Evolutionary conservation across 805 yeast genomes (phyloP).

Genomic region (Kodamaea jinghongensis): DNA sequence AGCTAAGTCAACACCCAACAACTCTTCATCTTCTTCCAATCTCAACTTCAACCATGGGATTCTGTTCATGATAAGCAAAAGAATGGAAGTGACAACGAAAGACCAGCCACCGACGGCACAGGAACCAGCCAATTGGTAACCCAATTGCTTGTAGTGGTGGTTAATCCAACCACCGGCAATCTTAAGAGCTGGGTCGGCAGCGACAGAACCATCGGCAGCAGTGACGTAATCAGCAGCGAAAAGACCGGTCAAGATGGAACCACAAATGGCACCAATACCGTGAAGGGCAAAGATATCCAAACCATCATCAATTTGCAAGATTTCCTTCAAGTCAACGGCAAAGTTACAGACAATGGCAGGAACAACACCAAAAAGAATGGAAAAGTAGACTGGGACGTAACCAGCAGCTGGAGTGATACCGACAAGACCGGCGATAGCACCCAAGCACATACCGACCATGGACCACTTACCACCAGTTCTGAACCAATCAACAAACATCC

Average conservation of each 20-base stretch:
- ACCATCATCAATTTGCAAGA: slow-evolving; percentile 85
- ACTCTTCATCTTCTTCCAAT: slow-evolving; percentile 83
- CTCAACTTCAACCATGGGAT: slow-evolving; percentile 82
- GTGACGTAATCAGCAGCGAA: slow-evolving; percentile 91
- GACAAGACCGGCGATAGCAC: slow-evolving; percentile 90
- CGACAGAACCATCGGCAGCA: slow-evolving; percentile 68
- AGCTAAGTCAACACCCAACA: slow-evolving; percentile 81
- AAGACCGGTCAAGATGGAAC: slow-evolving; percentile 82
- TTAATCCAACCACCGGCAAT: slow-evolving; percentile 88
- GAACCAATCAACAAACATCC: slow-evolving; percentile 89
- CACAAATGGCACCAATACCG: slow-evolving; percentile 89
- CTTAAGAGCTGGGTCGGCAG: slow-evolving; percentile 20
- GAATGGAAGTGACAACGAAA: slow-evolving; percentile 64
- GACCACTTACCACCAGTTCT: slow-evolving; percentile 89
- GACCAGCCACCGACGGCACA: slow-evolving; percentile 73
- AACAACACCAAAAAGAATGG: slow-evolving; percentile 79
- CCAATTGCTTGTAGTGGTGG: slow-evolving; percentile 78
- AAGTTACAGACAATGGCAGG: slow-evolving; percentile 78
- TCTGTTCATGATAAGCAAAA: slow-evolving; percentile 64
- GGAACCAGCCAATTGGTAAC: slow-evolving; percentile 83
- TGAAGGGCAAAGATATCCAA: slow-evolving; percentile 91
- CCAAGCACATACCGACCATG: slow-evolving; percentile 90
- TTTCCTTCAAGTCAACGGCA: slow-evolving; percentile 75
- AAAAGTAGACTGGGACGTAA: slow-evolving; percentile 86
- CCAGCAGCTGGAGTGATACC: slow-evolving; percentile 98